A percentile compares a stretch with the other conserved stretches of the same genome.
Conservation (phyloP, 192 early-diverging fungal species). For the Cetraspora pellucida region DNA sequence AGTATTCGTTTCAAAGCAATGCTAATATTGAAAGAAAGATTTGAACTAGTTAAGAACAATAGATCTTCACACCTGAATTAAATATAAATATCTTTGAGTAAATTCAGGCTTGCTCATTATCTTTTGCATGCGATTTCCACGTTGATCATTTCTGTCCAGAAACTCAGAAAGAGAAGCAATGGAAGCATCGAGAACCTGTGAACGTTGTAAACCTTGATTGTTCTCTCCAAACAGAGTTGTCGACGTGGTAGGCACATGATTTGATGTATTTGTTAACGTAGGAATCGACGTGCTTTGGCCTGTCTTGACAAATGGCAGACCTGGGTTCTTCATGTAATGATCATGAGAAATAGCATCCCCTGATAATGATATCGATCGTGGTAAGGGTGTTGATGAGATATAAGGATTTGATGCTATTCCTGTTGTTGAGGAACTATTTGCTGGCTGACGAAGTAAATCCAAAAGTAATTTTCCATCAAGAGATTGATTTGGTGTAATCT, state of each 20-base stretch:
- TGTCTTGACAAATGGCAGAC: neutral
- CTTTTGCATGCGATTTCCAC: neutral
- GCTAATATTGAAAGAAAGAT: too few species aligned
- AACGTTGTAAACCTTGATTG: conserved; percentile 2
- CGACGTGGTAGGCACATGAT: neutral
- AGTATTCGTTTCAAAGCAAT: too few species aligned
- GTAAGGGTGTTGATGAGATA: neutral
- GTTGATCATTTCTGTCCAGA: neutral
- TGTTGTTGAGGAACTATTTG: neutral
- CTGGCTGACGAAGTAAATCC: conserved; percentile 10
- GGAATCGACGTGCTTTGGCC: neutral
- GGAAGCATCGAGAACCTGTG: neutral
- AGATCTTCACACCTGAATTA: conserved; percentile 18
- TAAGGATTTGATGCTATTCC: neutral
- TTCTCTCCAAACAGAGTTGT: neutral
- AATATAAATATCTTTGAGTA: neutral
- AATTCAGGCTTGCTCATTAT: conserved; percentile 21
- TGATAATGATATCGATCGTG: neutral
- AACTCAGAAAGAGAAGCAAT: neutral
- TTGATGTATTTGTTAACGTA: neutral
- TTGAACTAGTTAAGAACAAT: neutral
- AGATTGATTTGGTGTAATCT: neutral
- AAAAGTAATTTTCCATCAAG: conserved; percentile 27
- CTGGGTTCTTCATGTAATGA: neutral
- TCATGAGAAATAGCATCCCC: too few species aligned